Conservation (phyloP, 2,329 filamentous ascomycete genomes). For the Trichoderma sp. region DNA sequence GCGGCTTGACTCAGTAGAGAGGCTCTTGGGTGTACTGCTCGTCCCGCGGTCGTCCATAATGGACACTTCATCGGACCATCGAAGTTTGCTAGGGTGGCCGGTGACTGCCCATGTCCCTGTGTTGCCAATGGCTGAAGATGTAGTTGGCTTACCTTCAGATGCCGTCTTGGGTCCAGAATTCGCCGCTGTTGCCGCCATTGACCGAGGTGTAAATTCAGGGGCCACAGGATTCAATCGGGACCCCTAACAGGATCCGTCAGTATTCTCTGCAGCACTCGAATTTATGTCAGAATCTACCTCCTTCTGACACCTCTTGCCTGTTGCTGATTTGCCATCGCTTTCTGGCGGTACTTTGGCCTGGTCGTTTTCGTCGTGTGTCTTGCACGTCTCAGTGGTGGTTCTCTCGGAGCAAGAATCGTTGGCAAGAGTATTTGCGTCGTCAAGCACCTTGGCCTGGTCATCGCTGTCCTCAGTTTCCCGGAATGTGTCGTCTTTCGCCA, state of each 20-base stretch:
- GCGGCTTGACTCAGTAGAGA: neutral
- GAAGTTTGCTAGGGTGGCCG: constrained; percentile 19
- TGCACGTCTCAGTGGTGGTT: constrained; percentile 6
- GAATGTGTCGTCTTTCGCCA: constrained; percentile 62
- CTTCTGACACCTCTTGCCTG: constrained; percentile 39
- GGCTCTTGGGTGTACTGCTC: neutral
- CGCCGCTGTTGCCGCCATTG: neutral
- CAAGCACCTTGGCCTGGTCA: constrained; percentile 24
- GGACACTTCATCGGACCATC: constrained; percentile 34
- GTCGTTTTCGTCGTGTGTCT: constrained; percentile 16
- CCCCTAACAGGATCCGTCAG: constrained; percentile 39
- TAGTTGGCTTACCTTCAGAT: neutral
- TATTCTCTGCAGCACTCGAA: constrained; percentile 23
- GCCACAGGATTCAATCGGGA: constrained; percentile 56
- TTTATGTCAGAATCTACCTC: constrained; percentile 50
- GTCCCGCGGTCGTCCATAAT: neutral
- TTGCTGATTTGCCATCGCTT: constrained; percentile 33
- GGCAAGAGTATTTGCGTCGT: constrained; percentile 19
- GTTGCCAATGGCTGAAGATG: neutral
- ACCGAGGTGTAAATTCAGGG: constrained; percentile 53
- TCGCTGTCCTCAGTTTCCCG: constrained; percentile 46
- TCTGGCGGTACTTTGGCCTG: constrained; percentile 25
- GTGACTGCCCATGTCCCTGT: neutral
- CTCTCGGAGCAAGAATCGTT: constrained; percentile 21
- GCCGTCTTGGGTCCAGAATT: neutral